Percentiles rank a stretch among this genome's conserved stretches.
Evolutionary conservation across 169 alveolate species (phyloP).

Genomic region (Plasmodium inui): DNA sequence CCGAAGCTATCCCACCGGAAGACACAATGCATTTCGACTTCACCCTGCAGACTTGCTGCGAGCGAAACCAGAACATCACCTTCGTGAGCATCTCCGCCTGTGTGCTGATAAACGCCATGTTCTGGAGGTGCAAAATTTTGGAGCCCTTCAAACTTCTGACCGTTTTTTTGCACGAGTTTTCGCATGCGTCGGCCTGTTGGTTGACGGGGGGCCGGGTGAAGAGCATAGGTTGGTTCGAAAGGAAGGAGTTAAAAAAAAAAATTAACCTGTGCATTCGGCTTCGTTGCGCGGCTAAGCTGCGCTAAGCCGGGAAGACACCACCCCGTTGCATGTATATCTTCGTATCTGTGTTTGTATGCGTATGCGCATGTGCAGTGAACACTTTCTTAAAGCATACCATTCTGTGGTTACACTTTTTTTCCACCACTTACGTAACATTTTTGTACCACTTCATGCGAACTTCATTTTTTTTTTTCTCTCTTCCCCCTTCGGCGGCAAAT

Average conservation of each 20-base stretch:
- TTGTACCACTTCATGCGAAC: neutral
- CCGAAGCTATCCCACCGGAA: neutral
- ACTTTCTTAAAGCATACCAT: neutral
- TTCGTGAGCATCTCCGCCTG: slow-evolving; percentile 31
- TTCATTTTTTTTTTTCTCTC: neutral
- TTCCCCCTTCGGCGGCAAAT: neutral
- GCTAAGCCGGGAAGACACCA: neutral
- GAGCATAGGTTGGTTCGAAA: slow-evolving; percentile 78
- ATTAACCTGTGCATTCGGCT: neutral
- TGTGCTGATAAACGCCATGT: slow-evolving; percentile 27
- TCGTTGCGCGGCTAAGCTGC: neutral
- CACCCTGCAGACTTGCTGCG: slow-evolving; percentile 53
- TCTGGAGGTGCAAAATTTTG: slow-evolving; percentile 74
- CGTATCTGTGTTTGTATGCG: neutral
- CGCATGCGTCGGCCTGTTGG: slow-evolving; percentile 87
- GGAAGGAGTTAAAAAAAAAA: slow-evolving; percentile 10
- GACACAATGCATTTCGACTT: slow-evolving; percentile 59
- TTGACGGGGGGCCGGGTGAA: slow-evolving; percentile 83
- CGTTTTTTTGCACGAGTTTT: slow-evolving; percentile 84
- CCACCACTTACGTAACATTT: neutral
- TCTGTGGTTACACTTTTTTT: neutral
- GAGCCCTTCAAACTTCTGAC: slow-evolving; percentile 82
- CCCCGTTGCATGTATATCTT: neutral
- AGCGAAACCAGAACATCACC: slow-evolving; percentile 53
- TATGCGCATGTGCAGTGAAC: neutral